These are phyloP conservation scores for Hypoxylon sp. DNA, from an alignment of 2,329 filamentous ascomycete genomes.

Conservation along the genomic window DNA sequence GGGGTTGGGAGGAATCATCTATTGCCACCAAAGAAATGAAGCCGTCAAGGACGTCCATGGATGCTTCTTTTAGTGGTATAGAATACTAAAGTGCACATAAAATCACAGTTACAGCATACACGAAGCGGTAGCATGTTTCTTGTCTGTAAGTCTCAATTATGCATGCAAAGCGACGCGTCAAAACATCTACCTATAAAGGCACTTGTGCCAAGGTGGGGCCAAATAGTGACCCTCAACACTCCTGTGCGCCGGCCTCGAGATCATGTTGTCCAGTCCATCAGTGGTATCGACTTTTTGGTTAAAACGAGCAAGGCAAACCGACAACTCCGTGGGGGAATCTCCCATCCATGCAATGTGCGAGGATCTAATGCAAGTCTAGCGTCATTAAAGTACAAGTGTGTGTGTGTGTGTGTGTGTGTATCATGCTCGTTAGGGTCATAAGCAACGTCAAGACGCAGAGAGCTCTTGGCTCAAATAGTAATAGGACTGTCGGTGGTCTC, in stretches of 20 bases:
- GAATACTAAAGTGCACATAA: neutral
- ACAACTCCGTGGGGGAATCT: conserved; percentile 31
- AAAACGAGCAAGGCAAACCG: conserved; percentile 21
- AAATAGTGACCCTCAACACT: conserved; percentile 1
- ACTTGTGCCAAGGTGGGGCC: conserved; percentile 1
- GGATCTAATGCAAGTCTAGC: conserved; percentile 38
- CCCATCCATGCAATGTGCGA: conserved; percentile 38
- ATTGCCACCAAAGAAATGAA: neutral
- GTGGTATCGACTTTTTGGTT: conserved; percentile 9
- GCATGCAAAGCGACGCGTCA: conserved; percentile 15
- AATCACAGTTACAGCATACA: neutral
- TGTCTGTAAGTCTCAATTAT: conserved; percentile 18
- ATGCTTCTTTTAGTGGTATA: neutral
- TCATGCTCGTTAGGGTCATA: conserved; percentile 33
- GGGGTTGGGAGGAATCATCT: neutral
- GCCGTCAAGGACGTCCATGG: neutral
- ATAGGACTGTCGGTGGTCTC: conserved; percentile 25
- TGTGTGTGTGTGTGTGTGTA: conserved; percentile 10
- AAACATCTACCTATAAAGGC: conserved; percentile 29
- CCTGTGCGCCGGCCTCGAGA: conserved; percentile 6
- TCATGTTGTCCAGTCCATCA: conserved; percentile 7
- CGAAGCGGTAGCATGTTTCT: neutral
- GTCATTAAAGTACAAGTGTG: conserved; percentile 33
- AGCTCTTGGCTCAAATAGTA: conserved; percentile 7
- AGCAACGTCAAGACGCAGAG: neutral